Evolutionary conservation across 345 rosid species (phyloP).

Genomic region (Barbarea vulgaris): DNA sequence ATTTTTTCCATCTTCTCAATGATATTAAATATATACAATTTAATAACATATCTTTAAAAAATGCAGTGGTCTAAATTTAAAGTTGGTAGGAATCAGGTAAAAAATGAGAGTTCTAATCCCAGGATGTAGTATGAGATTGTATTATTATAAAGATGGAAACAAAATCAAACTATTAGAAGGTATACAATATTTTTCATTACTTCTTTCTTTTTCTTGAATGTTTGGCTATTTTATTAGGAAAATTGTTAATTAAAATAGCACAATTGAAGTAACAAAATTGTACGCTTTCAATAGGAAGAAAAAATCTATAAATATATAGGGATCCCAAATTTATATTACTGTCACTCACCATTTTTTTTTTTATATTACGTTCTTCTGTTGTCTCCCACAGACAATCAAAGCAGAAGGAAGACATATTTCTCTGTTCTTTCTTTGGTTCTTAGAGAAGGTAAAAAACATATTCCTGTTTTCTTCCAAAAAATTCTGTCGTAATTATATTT

Average conservation of each 20-base stretch:
- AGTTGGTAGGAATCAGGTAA: slow-evolving; percentile 15
- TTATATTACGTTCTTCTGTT: neutral
- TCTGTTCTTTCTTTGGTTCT: slow-evolving; percentile 5
- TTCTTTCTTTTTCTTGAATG: neutral
- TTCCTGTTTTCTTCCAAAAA: neutral
- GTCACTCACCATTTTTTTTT: no score
- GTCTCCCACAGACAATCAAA: neutral
- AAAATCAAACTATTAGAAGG: neutral
- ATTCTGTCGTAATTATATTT: neutral
- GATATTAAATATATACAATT: slow-evolving; percentile 9
- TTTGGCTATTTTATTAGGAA: neutral
- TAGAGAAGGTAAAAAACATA: slow-evolving; percentile 4
- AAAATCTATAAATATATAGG: neutral
- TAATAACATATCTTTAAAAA: neutral
- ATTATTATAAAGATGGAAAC: neutral
- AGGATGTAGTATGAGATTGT: neutral
- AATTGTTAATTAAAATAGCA: neutral
- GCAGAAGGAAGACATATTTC: neutral
- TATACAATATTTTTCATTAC: neutral
- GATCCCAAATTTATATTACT: neutral
- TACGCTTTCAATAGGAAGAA: neutral
- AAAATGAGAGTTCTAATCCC: neutral
- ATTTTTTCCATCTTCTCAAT: neutral
- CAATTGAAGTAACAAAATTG: neutral
- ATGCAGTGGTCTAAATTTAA: neutral